Conservation (phyloP, 768 basidiomycete genomes). For the Nidularia pulvinata region DNA sequence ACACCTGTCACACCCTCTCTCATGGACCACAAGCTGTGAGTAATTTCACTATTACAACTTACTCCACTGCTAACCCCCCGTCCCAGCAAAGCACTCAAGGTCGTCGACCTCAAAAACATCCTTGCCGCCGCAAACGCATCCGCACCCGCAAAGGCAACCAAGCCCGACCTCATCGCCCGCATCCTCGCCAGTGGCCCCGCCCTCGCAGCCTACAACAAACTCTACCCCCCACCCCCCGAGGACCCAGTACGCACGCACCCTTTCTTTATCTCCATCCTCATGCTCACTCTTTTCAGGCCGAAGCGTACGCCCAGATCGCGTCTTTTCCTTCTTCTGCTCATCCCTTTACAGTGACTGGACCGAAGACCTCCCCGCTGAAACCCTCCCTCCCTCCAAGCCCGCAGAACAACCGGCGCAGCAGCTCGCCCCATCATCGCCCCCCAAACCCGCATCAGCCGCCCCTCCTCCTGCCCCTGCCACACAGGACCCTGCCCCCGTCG, state of each 20-base stretch:
- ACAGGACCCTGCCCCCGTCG: neutral
- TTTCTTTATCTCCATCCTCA: neutral
- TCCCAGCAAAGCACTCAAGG: conserved; percentile 63
- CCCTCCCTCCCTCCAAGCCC: neutral
- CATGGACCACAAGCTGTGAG: conserved; percentile 33
- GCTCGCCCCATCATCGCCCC: conserved; percentile 3
- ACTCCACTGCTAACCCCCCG: neutral
- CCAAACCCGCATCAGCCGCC: neutral
- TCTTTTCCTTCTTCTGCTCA: neutral
- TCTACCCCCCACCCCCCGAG: conserved; percentile 31
- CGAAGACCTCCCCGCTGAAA: neutral
- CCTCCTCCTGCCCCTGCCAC: neutral
- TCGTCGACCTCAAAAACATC: conserved; percentile 67
- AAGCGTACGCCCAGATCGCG: too few relatives aligned
- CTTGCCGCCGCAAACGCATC: conserved; percentile 50
- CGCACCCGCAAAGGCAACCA: conserved; percentile 58
- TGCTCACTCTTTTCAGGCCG: too few relatives aligned
- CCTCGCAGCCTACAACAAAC: conserved; percentile 42
- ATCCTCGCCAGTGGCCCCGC: conserved; percentile 55
- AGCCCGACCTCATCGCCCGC: conserved; percentile 64
- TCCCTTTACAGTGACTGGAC: neutral
- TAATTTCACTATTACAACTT: neutral
- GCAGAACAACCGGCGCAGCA: neutral
- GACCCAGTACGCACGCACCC: neutral
- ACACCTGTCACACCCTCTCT: conserved; percentile 17